phyloP scores from a whole-genome alignment of 257 asterid species.

The Capsicum baccatum region DNA sequence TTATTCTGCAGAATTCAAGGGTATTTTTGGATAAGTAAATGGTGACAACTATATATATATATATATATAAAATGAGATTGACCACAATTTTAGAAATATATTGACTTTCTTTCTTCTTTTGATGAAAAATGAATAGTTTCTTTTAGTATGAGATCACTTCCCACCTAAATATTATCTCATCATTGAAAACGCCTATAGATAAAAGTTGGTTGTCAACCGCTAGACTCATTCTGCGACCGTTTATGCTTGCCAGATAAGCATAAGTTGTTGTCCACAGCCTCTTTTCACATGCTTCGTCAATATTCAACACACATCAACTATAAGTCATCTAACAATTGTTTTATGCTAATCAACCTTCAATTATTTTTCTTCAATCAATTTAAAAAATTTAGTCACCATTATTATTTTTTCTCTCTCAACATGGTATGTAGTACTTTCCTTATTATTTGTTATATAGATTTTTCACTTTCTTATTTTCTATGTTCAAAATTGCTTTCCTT shows the following conservation, averaged over 20 bases:
- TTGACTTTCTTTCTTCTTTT: neutral
- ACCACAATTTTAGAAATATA: neutral
- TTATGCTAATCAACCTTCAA: neutral
- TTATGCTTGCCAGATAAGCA: neutral
- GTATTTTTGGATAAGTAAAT: neutral
- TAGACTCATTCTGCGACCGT: neutral
- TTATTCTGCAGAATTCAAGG: neutral
- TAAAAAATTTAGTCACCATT: neutral
- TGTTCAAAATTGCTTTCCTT: neutral
- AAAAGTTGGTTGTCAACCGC: neutral
- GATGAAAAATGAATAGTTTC: neutral
- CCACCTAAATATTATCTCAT: neutral
- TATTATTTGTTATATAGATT: neutral
- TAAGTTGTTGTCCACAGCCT: neutral
- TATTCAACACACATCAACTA: too few relatives aligned
- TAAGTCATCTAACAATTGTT: neutral
- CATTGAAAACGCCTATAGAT: neutral
- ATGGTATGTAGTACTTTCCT: neutral
- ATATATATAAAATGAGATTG: neutral
- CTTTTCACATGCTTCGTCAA: neutral
- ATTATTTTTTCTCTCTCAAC: neutral
- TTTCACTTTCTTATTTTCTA: neutral
- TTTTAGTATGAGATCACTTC: neutral
- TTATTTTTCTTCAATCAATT: neutral
- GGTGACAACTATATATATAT: neutral